These are phyloP conservation scores for Jamesozyma jinghongensis DNA, from an alignment of 805 yeast species.

Conservation along the genomic window DNA sequence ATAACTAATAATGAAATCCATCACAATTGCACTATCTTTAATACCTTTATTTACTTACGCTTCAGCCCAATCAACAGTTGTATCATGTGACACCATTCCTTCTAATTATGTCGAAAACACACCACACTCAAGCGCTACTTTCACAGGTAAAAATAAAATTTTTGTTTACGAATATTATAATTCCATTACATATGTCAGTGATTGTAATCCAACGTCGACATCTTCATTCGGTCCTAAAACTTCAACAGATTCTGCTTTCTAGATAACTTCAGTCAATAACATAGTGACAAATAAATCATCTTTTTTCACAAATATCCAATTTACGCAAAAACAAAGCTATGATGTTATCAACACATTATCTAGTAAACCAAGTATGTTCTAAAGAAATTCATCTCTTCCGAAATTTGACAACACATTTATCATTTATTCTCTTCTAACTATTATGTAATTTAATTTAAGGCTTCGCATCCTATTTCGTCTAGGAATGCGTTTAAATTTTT, in stretches of 20 bases:
- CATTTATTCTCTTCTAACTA: not conserved
- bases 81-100: constrained; percentile 17
- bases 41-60: constrained; percentile 1
- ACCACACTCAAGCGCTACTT: constrained; percentile 18
- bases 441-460: constrained; percentile 1
- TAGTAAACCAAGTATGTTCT: too few species aligned
- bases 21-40: not conserved
- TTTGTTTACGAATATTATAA: constrained; percentile 18
- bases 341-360: too few species aligned
- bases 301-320: too few species aligned
- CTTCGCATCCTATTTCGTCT: constrained; percentile 24
- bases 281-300: too few species aligned
- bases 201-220: constrained; percentile 10
- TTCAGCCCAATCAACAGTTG: constrained; percentile 3
- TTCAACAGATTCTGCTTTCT: too few species aligned
- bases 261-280: too few species aligned
- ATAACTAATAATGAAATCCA: too few species aligned
- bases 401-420: too few species aligned
- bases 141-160: constrained; percentile 10
- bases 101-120: constrained; percentile 17
- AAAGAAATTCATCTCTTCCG: too few species aligned
- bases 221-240: too few species aligned
- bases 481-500: constrained; percentile 20
- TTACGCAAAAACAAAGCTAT: too few species aligned
- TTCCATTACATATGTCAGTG: constrained; percentile 18